These are phyloP conservation scores for Yamadazyma sp. DNA, from an alignment of 1,139 yeast genomes.

Conservation along the genomic window DNA sequence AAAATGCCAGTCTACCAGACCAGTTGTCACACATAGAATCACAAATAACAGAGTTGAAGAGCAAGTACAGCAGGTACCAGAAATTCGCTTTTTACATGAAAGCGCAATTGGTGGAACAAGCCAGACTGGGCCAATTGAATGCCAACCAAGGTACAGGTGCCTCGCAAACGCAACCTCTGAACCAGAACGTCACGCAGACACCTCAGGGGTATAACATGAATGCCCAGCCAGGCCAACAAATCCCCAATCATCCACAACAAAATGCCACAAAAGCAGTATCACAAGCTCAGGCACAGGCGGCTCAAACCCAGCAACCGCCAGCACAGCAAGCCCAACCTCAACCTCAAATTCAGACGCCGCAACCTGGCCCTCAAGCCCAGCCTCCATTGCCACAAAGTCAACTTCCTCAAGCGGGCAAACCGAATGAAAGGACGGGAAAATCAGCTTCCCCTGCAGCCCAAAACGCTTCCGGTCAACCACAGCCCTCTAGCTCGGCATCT, in stretches of 20 bases:
- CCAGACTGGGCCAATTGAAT: slow-evolving; percentile 14
- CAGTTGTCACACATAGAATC: slow-evolving; percentile 35
- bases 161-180: not conserved
- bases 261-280: slow-evolving; percentile 5
- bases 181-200: not conserved
- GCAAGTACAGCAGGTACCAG: slow-evolving; percentile 38
- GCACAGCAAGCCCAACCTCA: not conserved
- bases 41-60: slow-evolving; percentile 34
- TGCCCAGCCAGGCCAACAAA: not conserved
- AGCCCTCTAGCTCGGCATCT: slow-evolving; percentile 9
- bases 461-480: slow-evolving; percentile 5
- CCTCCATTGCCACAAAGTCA: slow-evolving; percentile 1
- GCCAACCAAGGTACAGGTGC: slow-evolving; percentile 6
- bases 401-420: slow-evolving; percentile 8
- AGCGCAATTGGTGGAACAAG: slow-evolving; percentile 38
- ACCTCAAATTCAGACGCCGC: not conserved
- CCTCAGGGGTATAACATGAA: not conserved
- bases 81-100: slow-evolving; percentile 41
- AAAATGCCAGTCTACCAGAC: slow-evolving; percentile 26
- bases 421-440: slow-evolving; percentile 8
- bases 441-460: slow-evolving; percentile 11
- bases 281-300: slow-evolving; percentile 5
- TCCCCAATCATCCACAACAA: slow-evolving; percentile 5
- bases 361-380: too few species aligned
- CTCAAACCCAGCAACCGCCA: slow-evolving; percentile 1